A percentile compares a stretch with the other conserved stretches of the same genome.
Evolutionary conservation across 2,329 filamentous ascomycete species (phyloP).

Genomic region (Cladophialophora bantiana): DNA sequence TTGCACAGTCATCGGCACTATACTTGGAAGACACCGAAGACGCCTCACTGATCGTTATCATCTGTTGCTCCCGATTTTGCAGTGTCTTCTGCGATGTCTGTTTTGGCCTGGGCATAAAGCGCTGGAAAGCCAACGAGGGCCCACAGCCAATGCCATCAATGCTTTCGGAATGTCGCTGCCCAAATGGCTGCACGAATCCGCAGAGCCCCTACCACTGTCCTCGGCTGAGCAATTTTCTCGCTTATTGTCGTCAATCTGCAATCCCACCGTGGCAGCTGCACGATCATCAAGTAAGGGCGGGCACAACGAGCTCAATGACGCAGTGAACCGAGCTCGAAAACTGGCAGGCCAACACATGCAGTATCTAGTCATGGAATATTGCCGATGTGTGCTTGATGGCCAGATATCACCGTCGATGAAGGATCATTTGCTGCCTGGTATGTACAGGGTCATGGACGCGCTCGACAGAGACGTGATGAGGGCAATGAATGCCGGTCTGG

Average conservation of each 20-base stretch:
- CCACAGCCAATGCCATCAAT: slow-evolving; percentile 12
- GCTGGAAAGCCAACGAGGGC: slow-evolving; percentile 11
- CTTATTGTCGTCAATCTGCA: slow-evolving; percentile 66
- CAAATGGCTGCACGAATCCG: slow-evolving; percentile 36
- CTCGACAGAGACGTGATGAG: slow-evolving; percentile 59
- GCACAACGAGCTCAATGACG: slow-evolving; percentile 58
- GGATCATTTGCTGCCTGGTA: slow-evolving; percentile 58
- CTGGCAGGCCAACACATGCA: slow-evolving; percentile 65
- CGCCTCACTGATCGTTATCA: slow-evolving; percentile 68
- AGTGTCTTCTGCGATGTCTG: slow-evolving; percentile 62
- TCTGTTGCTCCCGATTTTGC: slow-evolving; percentile 62
- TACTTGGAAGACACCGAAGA: slow-evolving; percentile 64
- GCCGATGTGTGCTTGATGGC: slow-evolving; percentile 59
- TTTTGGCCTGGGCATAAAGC: slow-evolving; percentile 52
- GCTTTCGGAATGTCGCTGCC: slow-evolving; percentile 36
- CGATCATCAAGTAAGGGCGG: slow-evolving; percentile 48
- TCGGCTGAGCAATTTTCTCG: slow-evolving; percentile 60
- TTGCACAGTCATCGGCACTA: slow-evolving; percentile 59
- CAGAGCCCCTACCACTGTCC: slow-evolving; percentile 43
- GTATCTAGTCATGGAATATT: slow-evolving; percentile 65
- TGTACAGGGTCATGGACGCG: slow-evolving; percentile 62
- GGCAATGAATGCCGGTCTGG: slow-evolving; percentile 60
- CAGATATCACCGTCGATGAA: slow-evolving; percentile 61
- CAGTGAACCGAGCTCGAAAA: slow-evolving; percentile 65
- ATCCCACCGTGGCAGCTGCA: slow-evolving; percentile 65